phyloP scores from a whole-genome alignment of 345 rosid species.

The Geranium brycei region DNA sequence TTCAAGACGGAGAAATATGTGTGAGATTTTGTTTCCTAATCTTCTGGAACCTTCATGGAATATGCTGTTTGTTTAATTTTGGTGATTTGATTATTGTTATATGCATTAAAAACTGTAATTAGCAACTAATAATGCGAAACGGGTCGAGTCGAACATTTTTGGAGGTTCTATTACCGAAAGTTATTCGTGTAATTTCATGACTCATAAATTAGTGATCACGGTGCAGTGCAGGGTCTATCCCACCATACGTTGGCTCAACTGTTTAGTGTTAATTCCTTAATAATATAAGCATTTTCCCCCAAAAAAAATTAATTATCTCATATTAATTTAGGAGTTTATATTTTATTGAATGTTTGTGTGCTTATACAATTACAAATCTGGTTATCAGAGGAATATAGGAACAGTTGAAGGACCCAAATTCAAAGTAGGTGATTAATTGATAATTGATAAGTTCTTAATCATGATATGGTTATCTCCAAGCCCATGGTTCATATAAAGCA shows the following conservation, averaged over 20 bases:
- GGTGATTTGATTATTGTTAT: too few relatives aligned
- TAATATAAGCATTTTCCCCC: too few relatives aligned
- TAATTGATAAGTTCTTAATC: background rate
- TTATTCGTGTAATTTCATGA: too few relatives aligned
- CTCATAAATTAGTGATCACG: too few relatives aligned
- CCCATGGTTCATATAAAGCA: background rate
- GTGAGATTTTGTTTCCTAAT: slow-evolving; percentile 27
- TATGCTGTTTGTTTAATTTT: background rate
- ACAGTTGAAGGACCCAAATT: background rate
- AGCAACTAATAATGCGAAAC: background rate
- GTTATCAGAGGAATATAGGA: background rate
- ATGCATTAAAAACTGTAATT: too few relatives aligned
- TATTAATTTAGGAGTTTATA: too few relatives aligned
- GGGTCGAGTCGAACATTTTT: too few relatives aligned
- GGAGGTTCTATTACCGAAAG: too few relatives aligned
- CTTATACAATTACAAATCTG: background rate
- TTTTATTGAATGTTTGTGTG: background rate
- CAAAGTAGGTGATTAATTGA: background rate
- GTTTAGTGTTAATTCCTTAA: too few relatives aligned
- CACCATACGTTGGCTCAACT: too few relatives aligned
- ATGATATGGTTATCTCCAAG: background rate
- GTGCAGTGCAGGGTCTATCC: too few relatives aligned
- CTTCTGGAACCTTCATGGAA: background rate
- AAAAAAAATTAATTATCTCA: too few relatives aligned
- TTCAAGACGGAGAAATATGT: slow-evolving; percentile 70